These are phyloP conservation scores for Tilletia walkeri DNA, from an alignment of 1,284 basidiomycete genomes.

Conservation along the genomic window DNA sequence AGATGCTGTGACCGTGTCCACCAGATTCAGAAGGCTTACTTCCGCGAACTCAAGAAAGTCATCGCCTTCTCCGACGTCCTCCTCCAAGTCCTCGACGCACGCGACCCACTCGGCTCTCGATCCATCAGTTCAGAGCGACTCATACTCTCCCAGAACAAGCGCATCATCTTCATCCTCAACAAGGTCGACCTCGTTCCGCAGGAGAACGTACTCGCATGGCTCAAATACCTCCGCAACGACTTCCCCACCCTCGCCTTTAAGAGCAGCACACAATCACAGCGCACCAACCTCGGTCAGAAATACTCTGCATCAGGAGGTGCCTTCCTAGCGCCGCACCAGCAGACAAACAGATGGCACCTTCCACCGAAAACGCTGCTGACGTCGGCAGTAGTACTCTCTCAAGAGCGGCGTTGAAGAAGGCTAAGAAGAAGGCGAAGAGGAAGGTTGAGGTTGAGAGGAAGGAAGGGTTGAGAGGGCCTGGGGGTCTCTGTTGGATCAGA, in stretches of 20 bases:
- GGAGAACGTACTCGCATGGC: constrained; percentile 84
- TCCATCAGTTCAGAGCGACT: constrained; percentile 43
- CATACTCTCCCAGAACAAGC: constrained; percentile 42
- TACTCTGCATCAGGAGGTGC: not conserved
- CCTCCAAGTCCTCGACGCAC: constrained; percentile 56
- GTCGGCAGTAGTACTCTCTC: not conserved
- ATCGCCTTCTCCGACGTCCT: constrained; percentile 90
- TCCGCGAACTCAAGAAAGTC: constrained; percentile 73
- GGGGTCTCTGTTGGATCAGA: constrained; percentile 5
- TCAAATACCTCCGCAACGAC: constrained; percentile 81
- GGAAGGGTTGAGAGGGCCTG: not conserved
- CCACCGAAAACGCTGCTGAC: not conserved
- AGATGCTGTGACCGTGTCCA: not conserved
- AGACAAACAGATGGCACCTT: constrained; percentile 14
- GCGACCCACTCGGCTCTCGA: constrained; percentile 61
- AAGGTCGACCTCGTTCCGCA: constrained; percentile 71
- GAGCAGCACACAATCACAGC: constrained; percentile 76
- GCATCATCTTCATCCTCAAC: constrained; percentile 42
- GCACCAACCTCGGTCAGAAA: constrained; percentile 62
- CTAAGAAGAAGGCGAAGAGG: not conserved
- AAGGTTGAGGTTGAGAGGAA: not conserved
- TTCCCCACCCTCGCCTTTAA: constrained; percentile 93
- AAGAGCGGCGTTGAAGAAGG: not conserved
- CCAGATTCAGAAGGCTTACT: constrained; percentile 49
- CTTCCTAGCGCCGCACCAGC: constrained; percentile 1